Base-by-base conservation (phyloP, 495 filamentous ascomycete species). In the Hyaloscypha finlandica region DNA sequence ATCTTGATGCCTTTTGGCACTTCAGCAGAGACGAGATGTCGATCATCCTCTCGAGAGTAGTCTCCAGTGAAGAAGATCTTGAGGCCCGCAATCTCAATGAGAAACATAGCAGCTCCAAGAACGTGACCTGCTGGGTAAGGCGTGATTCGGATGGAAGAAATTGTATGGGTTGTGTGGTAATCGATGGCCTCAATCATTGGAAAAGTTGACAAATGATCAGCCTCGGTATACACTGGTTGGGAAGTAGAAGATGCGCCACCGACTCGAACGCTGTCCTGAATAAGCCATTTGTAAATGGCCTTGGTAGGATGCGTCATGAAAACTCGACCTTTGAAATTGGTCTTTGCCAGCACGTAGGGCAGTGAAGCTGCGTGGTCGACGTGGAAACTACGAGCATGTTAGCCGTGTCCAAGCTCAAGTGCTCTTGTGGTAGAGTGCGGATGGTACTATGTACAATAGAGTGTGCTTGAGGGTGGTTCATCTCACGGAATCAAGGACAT, bases 261-360 rank as follows among this genome's bases (percentile, higher is more conserved):
- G 39, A 99, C 93, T 66, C 95, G 89, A 32, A 99, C 90, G 74
- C 91, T 93, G 79, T 99, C 95, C 76, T 97, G 93, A 61, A 98
- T 97, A 39, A 99, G 84, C 93, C 94, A 97, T 82, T 97, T 98
- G 84, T 99, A 99, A 78, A 99, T 99, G 67, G 95, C 95, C 78
- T 97, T 97, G 30, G 95, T 99, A 6, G 95, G 91, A 80, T 98
- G 95, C 31, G 95, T 99, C 94, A 97, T 99, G 80, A 97, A 97
- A 65, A 97, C 93, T 32, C 94, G 88, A 62, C 95, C 95, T 69
- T 90, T 89, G 84, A 99, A 99, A 74, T 96, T 97, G 56, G 95
- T 97, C 79, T 99, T 98, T 66, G 94, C 90, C 74, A 99, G 86
- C 64, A 99, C 95, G 77, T 97, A 99, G 39, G 95, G 95, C 31